Base-by-base conservation (phyloP, 2,329 filamentous ascomycete species). In the Trichophaea hybrida region DNA sequence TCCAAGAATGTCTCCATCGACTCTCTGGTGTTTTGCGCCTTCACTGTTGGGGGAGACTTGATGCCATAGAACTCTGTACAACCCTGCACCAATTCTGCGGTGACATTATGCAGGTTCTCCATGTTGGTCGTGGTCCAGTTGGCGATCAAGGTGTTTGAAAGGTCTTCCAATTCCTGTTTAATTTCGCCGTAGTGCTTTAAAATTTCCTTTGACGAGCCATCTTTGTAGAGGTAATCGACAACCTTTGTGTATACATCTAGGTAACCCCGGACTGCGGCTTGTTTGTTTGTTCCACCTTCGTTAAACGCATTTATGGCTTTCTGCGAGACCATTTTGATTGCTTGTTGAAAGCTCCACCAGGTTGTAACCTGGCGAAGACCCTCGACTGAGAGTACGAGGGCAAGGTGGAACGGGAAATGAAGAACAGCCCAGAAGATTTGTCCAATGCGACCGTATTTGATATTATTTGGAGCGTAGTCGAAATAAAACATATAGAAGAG, bases 401-500 rank as follows among this genome's bases (percentile, higher is more conserved):
- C 73, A 1, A 84, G 74, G 64, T 85, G 81, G 65, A 84, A 80
- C 0, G 82, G 81, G 61, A 83, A 80, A 70, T 84, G 82, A 0
- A 80, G 69, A 1, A 74, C 59, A 0, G 77, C 75, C 79, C 79
- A 82, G 56, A 80, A 70, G 55, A 82, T 78, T 64, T 85, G 82
- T 4, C 79, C 76, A 50, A 80, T 73, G 33, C 73, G 76, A 40
- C 77, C 76, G 61, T 78, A 76, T 24, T 64, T 58, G 57, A 74
- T 72, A 35, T 73, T 72, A 53, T 69, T 74, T 60, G 70, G 79
- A 69, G 74, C 78, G 35, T 82, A 76, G 60, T 81, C 77, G 55
- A 80, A 80, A 68, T 83, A 82, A 5, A 78, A 72, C 70, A 83
- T 80, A 78, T 80, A 84, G 65, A 84, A 75, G 58, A 85, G 77